phyloP scores from a whole-genome alignment of 257 asterid genomes.

The Primulina eburnea region DNA sequence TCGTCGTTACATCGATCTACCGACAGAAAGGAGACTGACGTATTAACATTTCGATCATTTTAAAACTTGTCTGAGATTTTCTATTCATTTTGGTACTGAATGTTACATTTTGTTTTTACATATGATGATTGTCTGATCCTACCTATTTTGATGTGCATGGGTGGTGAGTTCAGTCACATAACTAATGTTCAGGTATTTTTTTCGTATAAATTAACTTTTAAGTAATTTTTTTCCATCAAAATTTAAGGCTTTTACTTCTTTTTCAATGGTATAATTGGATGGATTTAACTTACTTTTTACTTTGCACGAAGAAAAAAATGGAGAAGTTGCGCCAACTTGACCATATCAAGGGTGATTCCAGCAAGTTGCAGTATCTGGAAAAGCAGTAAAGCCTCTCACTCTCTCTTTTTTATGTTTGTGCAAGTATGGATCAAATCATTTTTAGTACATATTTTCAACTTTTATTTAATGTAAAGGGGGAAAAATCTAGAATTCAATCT shows the following conservation, averaged over 20 bases:
- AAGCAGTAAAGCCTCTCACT: conserved; percentile 38
- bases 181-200: conserved; percentile 47
- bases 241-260: too few relatives aligned
- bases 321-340: conserved; percentile 40
- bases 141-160: background rate
- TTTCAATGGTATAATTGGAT: too few relatives aligned
- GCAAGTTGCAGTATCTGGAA: conserved; percentile 48
- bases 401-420: background rate
- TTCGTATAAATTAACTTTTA: background rate
- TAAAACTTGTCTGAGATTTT: background rate
- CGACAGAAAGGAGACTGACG: conserved; percentile 45
- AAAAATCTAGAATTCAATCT: too few relatives aligned
- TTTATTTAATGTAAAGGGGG: too few relatives aligned
- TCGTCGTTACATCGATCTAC: conserved; percentile 35
- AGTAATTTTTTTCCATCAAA: too few relatives aligned
- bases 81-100: background rate
- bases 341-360: conserved; percentile 42
- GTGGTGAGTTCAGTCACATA: conserved; percentile 39
- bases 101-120: background rate
- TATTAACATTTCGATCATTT: conserved; percentile 4
- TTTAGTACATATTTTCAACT: background rate
- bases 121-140: background rate
- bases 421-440: background rate
- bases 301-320: conserved; percentile 43
- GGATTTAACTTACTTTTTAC: background rate